These are phyloP conservation scores for Fomitiporia mediterranea DNA, from an alignment of 1,284 basidiomycete species.

Conservation along the genomic window DNA sequence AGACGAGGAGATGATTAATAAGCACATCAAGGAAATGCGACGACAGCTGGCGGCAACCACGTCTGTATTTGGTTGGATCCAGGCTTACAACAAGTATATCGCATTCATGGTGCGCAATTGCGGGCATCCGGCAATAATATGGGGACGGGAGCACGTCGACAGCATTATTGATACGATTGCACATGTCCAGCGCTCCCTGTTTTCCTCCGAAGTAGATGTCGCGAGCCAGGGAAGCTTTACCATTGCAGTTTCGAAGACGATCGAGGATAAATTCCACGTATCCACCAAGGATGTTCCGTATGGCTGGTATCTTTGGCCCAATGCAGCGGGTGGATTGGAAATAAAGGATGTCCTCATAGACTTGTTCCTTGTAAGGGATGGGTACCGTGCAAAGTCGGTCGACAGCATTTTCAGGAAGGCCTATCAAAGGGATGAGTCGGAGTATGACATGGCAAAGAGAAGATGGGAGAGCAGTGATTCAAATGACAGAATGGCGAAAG, in stretches of 20 bases:
- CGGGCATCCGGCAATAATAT: conserved; percentile 35
- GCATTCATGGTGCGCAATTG: conserved; percentile 39
- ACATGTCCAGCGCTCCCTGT: conserved; percentile 37
- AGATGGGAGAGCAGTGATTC: conserved; percentile 27
- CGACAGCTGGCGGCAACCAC: conserved; percentile 36
- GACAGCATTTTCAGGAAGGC: conserved; percentile 24
- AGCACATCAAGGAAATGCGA: conserved; percentile 37
- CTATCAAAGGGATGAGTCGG: conserved; percentile 24
- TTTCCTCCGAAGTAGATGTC: conserved; percentile 29
- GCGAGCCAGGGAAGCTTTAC: conserved; percentile 21
- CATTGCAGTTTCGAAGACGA: conserved; percentile 31
- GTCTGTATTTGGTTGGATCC: conserved; percentile 40
- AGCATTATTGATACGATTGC: conserved; percentile 35
- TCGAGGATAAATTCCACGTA: conserved; percentile 33
- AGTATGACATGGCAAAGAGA: conserved; percentile 27
- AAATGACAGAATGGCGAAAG: background rate
- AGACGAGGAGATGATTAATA: conserved; percentile 35
- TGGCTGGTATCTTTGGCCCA: conserved; percentile 42
- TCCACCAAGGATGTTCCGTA: conserved; percentile 33
- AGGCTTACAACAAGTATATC: conserved; percentile 42
- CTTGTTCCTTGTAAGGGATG: conserved; percentile 30
- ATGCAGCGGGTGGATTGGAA: conserved; percentile 37
- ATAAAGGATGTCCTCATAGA: conserved; percentile 37
- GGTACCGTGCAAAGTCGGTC: conserved; percentile 15
- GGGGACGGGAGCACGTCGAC: conserved; percentile 31